phyloP scores from a whole-genome alignment of 2,329 filamentous ascomycete species.

The Fusarium solani-melongenae region DNA sequence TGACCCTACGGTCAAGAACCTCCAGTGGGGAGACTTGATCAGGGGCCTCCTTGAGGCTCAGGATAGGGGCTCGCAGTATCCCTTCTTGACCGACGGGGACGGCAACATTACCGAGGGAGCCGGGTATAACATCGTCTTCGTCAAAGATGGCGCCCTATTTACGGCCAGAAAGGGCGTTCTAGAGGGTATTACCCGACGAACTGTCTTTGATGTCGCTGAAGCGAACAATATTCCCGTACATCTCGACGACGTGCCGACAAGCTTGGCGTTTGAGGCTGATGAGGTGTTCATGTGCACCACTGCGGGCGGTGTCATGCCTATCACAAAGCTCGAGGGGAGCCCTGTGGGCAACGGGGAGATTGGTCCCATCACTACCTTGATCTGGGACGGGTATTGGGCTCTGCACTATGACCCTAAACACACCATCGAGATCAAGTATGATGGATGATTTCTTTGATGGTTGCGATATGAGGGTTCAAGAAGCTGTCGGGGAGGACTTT shows the following conservation, averaged over 20 bases:
- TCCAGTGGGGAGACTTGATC: neutral
- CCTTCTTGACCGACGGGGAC: neutral
- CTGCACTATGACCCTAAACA: neutral
- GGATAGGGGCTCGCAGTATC: neutral
- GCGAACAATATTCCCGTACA: neutral
- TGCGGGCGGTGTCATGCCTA: neutral
- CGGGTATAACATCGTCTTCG: neutral
- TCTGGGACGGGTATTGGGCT: neutral
- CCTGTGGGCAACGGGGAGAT: neutral
- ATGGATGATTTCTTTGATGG: neutral
- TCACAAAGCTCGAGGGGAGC: neutral
- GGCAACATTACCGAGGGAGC: neutral
- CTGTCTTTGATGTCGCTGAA: neutral
- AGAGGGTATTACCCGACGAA: neutral
- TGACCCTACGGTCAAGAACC: neutral
- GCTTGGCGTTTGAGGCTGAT: neutral
- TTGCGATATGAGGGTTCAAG: neutral
- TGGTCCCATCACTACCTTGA: neutral
- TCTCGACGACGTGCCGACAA: neutral
- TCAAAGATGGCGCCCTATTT: neutral
- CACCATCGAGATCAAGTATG: neutral
- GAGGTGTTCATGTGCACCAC: neutral
- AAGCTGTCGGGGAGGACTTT: neutral
- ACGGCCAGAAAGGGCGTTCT: neutral
- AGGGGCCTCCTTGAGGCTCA: neutral